Base-by-base conservation (phyloP, 2,329 filamentous ascomycete species). In the Stachybotrys chlorohalonatus region DNA sequence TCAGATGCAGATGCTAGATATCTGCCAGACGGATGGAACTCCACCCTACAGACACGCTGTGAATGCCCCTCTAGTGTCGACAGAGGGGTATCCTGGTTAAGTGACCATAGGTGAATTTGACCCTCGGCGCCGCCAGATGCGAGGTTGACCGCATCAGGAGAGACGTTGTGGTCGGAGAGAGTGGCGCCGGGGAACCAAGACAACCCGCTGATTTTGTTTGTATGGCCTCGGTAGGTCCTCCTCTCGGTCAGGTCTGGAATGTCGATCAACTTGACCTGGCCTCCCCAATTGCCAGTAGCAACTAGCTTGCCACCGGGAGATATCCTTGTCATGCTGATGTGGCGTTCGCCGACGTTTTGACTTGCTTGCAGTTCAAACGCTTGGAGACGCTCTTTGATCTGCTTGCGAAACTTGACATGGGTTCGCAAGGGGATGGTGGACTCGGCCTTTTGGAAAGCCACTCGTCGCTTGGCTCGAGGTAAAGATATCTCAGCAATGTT, bases 1-100 rank as follows among this genome's bases (percentile, higher is more conserved):
- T 94, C 94, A 0, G 91, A 96, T 7, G 94, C 94, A 1, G 92
- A 96, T 6, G 93, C 94, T 6, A 97, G 77, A 65, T 93, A 97
- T 58, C 81, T 81, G 4, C 93, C 93, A 0, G 90, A 95, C 0
- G 94, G 94, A 62, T 99, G 94, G 65, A 97, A 96, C 56, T 96
- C 94, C 11, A 95, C 87, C 55, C 93, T 84, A 63, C 91, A 96
- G 8, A 99, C 91, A 57, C 94, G 86, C 53, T 88, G 89, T 5
- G 82, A 85, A 66, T 99, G 94, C 1, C 93, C 94, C 30, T 85
- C 80, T 0, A 97, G 77, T 0, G 89, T 95, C 0, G 88, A 82
- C 5, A 96, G 68, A 0, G 94, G 94, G 1, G 89, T 94, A 58
- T 96, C 90, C 67, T 93, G 82, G 49, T 84, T 85, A 49, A 97